Evolutionary conservation across 1,139 yeast genomes (phyloP).

Genomic region (Saccharomycopsis hybrid): DNA sequence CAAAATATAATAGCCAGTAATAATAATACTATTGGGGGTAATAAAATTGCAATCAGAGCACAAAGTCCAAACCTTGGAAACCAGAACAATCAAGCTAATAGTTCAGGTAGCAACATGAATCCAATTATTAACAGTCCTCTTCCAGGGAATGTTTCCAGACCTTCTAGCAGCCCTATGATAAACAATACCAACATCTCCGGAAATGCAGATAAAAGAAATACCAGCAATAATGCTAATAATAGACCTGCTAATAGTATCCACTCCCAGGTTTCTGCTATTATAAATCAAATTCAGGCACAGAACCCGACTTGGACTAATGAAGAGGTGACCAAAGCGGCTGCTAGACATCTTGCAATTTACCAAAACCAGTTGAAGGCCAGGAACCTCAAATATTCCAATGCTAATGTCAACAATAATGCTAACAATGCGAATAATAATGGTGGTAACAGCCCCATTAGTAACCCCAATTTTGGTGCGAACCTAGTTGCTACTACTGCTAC

Average conservation of each 20-base stretch:
- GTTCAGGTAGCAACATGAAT: not conserved
- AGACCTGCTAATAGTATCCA: not conserved
- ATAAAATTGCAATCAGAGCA: not conserved
- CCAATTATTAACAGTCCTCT: not conserved
- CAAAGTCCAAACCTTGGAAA: too few relatives aligned
- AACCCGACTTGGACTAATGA: slow-evolving; percentile 64
- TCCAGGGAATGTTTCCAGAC: too few relatives aligned
- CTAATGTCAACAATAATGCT: slow-evolving; percentile 21
- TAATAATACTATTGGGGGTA: not conserved
- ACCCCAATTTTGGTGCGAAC: not conserved
- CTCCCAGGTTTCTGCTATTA: slow-evolving; percentile 61
- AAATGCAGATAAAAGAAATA: not conserved
- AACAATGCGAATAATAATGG: not conserved
- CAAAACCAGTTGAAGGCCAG: slow-evolving; percentile 25
- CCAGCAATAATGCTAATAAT: slow-evolving; percentile 9
- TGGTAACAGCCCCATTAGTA: not conserved
- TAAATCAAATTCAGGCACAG: slow-evolving; percentile 61
- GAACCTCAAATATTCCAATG: slow-evolving; percentile 25
- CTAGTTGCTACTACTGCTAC: not conserved
- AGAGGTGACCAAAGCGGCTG: slow-evolving; percentile 42
- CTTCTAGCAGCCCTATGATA: not conserved
- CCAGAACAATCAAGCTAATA: too few relatives aligned
- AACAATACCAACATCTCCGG: not conserved
- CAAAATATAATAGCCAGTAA: slow-evolving; percentile 2
- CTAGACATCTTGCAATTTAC: slow-evolving; percentile 17